Conservation (phyloP, 1,139 yeast genomes). For the Diutina siamensis region DNA sequence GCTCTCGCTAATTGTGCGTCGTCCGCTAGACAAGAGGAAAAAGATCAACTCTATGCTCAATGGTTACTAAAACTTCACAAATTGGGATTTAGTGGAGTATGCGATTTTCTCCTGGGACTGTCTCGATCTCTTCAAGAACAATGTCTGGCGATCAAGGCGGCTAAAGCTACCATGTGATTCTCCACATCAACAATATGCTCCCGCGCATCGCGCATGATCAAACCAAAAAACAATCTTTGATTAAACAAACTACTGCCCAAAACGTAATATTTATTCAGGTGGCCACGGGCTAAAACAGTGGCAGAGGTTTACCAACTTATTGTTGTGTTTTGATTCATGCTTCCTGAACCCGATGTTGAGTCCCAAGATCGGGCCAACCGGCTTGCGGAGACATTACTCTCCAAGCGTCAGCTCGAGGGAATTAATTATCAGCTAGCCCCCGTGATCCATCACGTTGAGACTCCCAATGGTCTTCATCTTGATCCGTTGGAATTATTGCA, state of each 20-base stretch:
- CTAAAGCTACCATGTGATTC: too few species aligned
- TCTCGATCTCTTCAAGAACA: background rate
- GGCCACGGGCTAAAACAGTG: too few species aligned
- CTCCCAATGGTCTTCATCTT: background rate
- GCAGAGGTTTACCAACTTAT: too few species aligned
- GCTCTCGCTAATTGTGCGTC: too few species aligned
- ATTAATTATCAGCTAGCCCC: conserved; percentile 1
- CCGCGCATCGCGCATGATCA: too few species aligned
- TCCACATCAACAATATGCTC: too few species aligned
- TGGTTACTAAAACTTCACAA: background rate
- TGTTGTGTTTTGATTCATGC: background rate
- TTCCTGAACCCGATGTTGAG: conserved; percentile 1
- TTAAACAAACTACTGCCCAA: too few species aligned
- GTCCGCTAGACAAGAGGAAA: too few species aligned
- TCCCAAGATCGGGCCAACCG: background rate
- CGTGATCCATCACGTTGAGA: background rate
- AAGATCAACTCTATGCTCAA: background rate
- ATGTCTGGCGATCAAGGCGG: background rate
- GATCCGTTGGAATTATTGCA: conserved; percentile 6
- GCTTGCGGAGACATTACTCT: background rate
- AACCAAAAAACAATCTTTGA: too few species aligned
- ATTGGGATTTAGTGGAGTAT: background rate
- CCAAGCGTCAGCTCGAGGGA: background rate
- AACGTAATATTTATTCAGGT: too few species aligned
- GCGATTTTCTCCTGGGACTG: background rate